A percentile compares a stretch with the other conserved stretches of the same genome.
Conservation (phyloP, 305 asterid species). For the Solanum hybrid region DNA sequence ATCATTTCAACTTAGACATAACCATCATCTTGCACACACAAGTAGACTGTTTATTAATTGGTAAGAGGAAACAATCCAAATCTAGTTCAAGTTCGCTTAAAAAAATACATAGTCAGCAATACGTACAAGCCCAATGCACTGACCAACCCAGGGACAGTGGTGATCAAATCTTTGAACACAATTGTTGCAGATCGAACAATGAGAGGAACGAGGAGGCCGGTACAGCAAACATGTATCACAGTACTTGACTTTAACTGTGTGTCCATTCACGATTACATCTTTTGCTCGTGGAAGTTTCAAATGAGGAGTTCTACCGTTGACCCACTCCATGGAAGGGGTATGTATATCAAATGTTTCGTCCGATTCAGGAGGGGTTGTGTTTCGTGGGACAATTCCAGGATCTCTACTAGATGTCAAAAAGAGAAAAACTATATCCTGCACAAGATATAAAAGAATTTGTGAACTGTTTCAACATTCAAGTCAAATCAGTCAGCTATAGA, state of each 20-base stretch:
- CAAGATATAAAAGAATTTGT: conserved; percentile 5
- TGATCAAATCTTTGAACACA: conserved; percentile 82
- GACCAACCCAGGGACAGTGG: conserved; percentile 90
- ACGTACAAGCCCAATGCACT: conserved; percentile 82
- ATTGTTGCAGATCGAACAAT: conserved; percentile 82
- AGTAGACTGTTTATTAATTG: neutral
- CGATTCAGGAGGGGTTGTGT: conserved; percentile 48
- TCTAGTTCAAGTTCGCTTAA: neutral
- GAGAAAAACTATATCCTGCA: conserved; percentile 63
- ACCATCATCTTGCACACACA: neutral
- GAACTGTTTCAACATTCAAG: neutral
- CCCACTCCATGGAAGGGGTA: conserved; percentile 84
- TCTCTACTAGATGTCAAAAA: conserved; percentile 72
- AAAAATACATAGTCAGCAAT: neutral
- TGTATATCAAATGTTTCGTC: conserved; percentile 37
- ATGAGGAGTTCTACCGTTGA: conserved; percentile 69
- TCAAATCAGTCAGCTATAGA: conserved; percentile 2
- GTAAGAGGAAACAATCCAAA: neutral
- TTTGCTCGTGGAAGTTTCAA: conserved; percentile 59
- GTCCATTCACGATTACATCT: conserved; percentile 59
- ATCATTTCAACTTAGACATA: neutral
- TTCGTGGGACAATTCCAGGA: conserved; percentile 79
- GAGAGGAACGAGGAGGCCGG: conserved; percentile 88
- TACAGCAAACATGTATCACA: conserved; percentile 78
- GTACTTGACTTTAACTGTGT: conserved; percentile 56